phyloP scores from a whole-genome alignment of 2,329 filamentous ascomycete genomes.

The Stachybotrys elegans region DNA sequence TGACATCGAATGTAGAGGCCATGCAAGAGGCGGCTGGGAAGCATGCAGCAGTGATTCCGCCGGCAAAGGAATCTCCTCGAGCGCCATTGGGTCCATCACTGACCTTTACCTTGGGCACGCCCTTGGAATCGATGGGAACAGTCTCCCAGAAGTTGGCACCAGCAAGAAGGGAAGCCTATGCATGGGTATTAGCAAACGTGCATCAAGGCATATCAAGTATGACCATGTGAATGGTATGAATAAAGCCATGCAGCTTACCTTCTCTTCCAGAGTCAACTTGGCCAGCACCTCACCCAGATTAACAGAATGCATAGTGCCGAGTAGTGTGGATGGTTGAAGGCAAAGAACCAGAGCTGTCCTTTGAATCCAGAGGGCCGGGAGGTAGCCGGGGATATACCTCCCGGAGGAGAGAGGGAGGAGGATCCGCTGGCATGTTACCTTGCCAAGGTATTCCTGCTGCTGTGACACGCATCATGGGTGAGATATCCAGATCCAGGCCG shows the following conservation, averaged over 20 bases:
- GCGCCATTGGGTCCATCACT: constrained; percentile 2
- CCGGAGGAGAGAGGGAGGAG: too few relatives aligned
- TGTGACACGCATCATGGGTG: too few relatives aligned
- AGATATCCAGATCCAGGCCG: too few relatives aligned
- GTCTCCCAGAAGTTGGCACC: constrained; percentile 1
- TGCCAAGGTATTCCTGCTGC: too few relatives aligned
- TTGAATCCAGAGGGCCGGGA: too few relatives aligned
- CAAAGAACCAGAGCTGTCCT: too few relatives aligned
- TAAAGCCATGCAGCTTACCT: background rate
- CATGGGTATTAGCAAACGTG: background rate
- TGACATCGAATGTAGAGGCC: background rate
- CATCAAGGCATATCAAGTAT: background rate
- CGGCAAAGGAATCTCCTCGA: background rate
- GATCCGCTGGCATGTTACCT: too few relatives aligned
- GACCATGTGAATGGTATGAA: background rate
- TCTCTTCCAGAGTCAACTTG: background rate
- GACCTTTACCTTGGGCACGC: background rate
- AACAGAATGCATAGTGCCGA: too few relatives aligned
- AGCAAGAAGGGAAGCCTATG: constrained; percentile 1
- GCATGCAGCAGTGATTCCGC: background rate
- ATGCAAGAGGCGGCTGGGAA: constrained; percentile 1
- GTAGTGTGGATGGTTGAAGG: too few relatives aligned
- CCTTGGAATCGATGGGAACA: background rate
- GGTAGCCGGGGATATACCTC: too few relatives aligned
- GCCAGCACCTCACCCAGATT: background rate